Evolutionary conservation across 768 basidiomycete species (phyloP).

Genomic region (Pulveroboletus sp.): DNA sequence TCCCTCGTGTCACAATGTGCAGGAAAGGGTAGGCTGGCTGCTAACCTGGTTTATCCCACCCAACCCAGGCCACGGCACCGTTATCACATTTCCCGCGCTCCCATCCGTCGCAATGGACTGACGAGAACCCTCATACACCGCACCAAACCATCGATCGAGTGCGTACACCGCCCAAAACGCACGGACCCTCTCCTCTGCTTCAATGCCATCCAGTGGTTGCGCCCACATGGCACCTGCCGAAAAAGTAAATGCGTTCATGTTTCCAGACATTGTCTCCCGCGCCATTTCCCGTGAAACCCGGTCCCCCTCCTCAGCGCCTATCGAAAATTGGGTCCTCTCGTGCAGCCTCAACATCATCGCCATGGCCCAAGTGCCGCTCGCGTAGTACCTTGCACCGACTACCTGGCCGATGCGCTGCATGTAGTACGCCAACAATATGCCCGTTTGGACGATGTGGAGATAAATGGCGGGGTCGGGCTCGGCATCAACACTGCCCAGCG

Average conservation of each 20-base stretch:
- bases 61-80: constrained; percentile 41
- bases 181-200: constrained; percentile 37
- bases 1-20: neutral
- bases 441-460: constrained; percentile 56
- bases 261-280: neutral
- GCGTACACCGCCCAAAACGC: constrained; percentile 39
- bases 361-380: constrained; percentile 46
- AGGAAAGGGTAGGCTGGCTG: neutral
- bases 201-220: constrained; percentile 28
- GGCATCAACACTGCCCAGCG: constrained; percentile 37
- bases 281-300: constrained; percentile 4
- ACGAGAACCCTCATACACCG: constrained; percentile 23
- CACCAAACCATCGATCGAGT: constrained; percentile 33
- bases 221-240: constrained; percentile 24
- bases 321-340: constrained; percentile 15
- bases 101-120: constrained; percentile 25
- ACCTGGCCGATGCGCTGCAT: constrained; percentile 58
- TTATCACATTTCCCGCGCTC: constrained; percentile 28
- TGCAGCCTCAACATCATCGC: constrained; percentile 48
- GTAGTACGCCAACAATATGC: constrained; percentile 64
- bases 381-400: constrained; percentile 59
- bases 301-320: neutral
- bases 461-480: constrained; percentile 36
- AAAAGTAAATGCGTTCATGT: constrained; percentile 6
- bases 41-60: constrained; percentile 12